phyloP scores from a whole-genome alignment of 2,329 filamentous ascomycete genomes.

The Scytalidium sp. region DNA sequence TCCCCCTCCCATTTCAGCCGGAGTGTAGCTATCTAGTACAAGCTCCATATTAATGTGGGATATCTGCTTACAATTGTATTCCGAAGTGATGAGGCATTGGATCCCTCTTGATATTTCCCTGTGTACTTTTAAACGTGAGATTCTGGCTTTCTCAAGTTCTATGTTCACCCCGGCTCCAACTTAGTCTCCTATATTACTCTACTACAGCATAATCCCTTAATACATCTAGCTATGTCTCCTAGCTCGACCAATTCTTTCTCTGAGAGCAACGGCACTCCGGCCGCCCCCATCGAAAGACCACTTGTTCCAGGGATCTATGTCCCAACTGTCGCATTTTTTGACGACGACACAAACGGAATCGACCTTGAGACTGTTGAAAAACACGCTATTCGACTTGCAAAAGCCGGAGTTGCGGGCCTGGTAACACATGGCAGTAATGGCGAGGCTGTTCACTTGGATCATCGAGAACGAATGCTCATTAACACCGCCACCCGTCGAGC shows the following conservation, averaged over 20 bases:
- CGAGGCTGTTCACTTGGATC: constrained; percentile 60
- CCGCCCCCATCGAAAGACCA: neutral
- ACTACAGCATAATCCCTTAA: neutral
- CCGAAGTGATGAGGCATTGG: no score
- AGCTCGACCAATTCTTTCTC: neutral
- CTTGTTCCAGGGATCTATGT: constrained; percentile 40
- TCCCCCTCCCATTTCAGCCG: neutral
- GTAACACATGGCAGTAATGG: constrained; percentile 62
- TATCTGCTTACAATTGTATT: neutral
- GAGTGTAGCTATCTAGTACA: neutral
- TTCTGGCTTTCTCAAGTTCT: no score
- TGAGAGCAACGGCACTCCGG: neutral
- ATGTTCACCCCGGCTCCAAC: no score
- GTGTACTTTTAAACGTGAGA: no score
- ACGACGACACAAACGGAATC: constrained; percentile 11
- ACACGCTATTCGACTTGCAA: constrained; percentile 49
- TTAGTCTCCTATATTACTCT: neutral
- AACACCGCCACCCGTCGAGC: constrained; percentile 55
- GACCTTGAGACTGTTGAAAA: constrained; percentile 6
- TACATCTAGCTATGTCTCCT: neutral
- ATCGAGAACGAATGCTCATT: constrained; percentile 53
- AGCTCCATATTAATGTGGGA: neutral
- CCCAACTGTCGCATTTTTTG: constrained; percentile 46
- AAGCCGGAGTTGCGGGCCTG: constrained; percentile 54
- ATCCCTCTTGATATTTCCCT: no score